Evolutionary conservation across 805 yeast species (phyloP).

Genomic region (Lipomyces anomalus): DNA sequence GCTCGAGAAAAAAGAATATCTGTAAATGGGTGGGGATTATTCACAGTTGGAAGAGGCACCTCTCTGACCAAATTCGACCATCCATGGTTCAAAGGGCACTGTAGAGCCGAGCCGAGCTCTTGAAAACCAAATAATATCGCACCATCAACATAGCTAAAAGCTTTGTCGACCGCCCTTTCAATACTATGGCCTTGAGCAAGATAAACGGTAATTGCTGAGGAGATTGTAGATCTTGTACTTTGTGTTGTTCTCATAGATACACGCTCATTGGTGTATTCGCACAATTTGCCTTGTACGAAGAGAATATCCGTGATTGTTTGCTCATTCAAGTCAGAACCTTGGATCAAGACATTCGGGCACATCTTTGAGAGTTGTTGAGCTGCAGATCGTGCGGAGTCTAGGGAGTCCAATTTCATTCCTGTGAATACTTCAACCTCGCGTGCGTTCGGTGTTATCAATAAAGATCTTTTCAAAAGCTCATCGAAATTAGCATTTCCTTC

Average conservation of each 20-base stretch:
- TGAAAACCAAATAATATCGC: not conserved
- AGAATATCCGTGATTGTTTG: not conserved
- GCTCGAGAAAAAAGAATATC: not conserved
- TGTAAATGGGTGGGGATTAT: not conserved
- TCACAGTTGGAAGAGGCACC: not conserved
- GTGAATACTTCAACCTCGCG: not conserved
- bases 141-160: slow-evolving; percentile 1
- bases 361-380: not conserved
- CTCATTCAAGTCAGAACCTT: not conserved
- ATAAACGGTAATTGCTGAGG: not conserved
- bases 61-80: not conserved
- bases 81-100: not conserved
- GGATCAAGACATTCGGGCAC: not conserved
- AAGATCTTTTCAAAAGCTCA: not conserved
- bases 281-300: not conserved
- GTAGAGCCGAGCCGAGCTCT: not conserved
- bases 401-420: too few species aligned
- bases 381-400: too few species aligned
- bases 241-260: too few species aligned
- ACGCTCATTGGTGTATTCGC: not conserved
- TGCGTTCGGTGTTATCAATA: not conserved
- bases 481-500: not conserved
- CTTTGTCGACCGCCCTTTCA: not conserved
- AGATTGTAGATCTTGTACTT: not conserved
- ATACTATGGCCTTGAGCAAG: not conserved